These are phyloP conservation scores for Rhynchosporium agropyri DNA, from an alignment of 2,329 filamentous ascomycete species.

Conservation along the genomic window DNA sequence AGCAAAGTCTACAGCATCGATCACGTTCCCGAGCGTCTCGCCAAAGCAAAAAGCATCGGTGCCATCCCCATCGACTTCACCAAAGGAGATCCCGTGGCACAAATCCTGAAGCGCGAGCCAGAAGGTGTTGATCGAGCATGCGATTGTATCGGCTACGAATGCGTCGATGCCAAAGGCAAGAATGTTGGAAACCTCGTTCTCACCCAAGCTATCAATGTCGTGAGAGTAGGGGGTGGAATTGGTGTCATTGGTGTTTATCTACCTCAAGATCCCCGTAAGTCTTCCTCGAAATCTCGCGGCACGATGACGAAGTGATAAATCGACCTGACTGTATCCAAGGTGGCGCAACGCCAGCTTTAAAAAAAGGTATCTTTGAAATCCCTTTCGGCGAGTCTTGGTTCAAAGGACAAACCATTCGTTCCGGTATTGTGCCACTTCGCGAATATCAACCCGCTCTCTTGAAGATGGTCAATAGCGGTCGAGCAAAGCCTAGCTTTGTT, in stretches of 20 bases:
- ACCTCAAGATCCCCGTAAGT: constrained; percentile 23
- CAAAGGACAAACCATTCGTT: constrained; percentile 6
- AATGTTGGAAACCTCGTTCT: constrained; percentile 33
- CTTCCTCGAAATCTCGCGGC: neutral
- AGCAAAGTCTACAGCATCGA: constrained; percentile 43
- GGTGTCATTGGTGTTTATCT: constrained; percentile 39
- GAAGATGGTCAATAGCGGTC: constrained; percentile 2
- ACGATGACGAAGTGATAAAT: too few relatives aligned
- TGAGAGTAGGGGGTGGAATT: constrained; percentile 35
- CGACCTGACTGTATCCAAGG: neutral
- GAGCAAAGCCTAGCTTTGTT: constrained; percentile 9
- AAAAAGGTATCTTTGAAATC: constrained; percentile 13
- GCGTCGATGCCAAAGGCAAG: constrained; percentile 32
- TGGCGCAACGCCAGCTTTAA: constrained; percentile 4
- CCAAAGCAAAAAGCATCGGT: constrained; percentile 39
- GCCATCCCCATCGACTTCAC: constrained; percentile 44
- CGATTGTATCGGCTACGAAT: constrained; percentile 38
- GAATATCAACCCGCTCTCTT: constrained; percentile 7
- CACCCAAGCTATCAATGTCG: constrained; percentile 34
- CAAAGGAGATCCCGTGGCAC: constrained; percentile 36
- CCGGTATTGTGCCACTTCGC: constrained; percentile 1
- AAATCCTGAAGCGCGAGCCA: constrained; percentile 38
- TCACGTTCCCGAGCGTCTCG: constrained; percentile 36
- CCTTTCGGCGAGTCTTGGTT: constrained; percentile 12
- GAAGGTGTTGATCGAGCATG: constrained; percentile 35